phyloP scores from a whole-genome alignment of 129 eudicot genomes.

The Artemisia tridentata region DNA sequence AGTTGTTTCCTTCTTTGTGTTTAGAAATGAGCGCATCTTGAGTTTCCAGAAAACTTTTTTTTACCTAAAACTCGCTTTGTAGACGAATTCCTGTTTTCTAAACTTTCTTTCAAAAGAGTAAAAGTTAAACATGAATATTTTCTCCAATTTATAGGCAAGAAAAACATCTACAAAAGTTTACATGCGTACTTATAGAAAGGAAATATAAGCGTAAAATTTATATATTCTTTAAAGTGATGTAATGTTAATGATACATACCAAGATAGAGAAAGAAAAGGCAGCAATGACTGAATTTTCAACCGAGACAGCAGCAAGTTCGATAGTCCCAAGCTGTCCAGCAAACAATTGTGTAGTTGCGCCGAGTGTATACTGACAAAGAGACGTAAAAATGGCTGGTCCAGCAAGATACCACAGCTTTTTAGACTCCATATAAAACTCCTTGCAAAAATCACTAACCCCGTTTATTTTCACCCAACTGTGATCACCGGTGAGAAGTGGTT shows the following conservation, averaged over 20 bases:
- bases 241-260: constrained; percentile 32
- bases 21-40: no score
- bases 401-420: constrained; percentile 56
- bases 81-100: no score
- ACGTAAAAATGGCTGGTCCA: constrained; percentile 60
- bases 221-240: no score
- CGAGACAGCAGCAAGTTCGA: constrained; percentile 58
- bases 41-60: no score
- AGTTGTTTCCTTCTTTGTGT: no score
- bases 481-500: constrained; percentile 26
- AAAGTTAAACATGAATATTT: no score
- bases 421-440: constrained; percentile 40
- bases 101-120: no score
- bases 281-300: constrained; percentile 52
- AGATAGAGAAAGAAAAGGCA: constrained; percentile 46
- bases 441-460: constrained; percentile 30
- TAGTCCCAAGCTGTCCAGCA: constrained; percentile 60
- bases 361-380: constrained; percentile 55
- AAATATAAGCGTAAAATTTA: no score
- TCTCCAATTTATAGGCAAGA: no score
- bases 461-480: constrained; percentile 22
- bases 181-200: no score
- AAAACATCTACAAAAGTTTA: no score
- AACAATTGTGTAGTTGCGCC: constrained; percentile 61
- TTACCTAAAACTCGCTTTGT: no score